Percentiles rank a stretch among this genome's conserved stretches.
Conservation (phyloP, 78 protist genomes). For the Bodo saltans region DNA sequence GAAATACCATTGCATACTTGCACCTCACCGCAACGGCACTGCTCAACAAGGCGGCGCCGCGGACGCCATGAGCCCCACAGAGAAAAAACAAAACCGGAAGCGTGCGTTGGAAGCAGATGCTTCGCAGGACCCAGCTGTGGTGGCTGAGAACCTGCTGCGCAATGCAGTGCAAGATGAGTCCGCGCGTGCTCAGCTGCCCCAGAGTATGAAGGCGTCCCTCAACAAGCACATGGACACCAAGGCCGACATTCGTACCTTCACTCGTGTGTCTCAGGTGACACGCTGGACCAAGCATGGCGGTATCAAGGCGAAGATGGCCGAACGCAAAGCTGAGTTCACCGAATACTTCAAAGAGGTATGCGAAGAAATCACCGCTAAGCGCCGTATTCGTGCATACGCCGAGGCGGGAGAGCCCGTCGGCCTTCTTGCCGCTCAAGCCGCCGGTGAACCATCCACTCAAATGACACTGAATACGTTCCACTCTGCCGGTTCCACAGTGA, state of each 20-base stretch:
- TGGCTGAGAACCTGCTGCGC: background rate
- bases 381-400: conserved; percentile 38
- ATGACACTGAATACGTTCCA: conserved; percentile 97
- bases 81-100: background rate
- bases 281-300: background rate
- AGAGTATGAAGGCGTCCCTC: background rate
- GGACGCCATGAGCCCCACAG: background rate
- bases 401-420: conserved; percentile 92
- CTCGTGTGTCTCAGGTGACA: no score
- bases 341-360: background rate
- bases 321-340: background rate
- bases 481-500: conserved; percentile 79
- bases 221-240: no score
- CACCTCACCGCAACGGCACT: no score
- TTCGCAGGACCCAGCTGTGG: background rate
- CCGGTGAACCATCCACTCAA: conserved; percentile 98
- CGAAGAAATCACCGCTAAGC: background rate
- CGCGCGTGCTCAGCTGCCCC: background rate
- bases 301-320: background rate
- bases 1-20: no score
- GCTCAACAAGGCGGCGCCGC: background rate
- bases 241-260: no score
- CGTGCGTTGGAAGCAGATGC: background rate
- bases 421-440: conserved; percentile 87
- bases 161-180: no score